Percentiles rank a stretch among this genome's conserved stretches.
phyloP scores from a whole-genome alignment of 2,329 filamentous ascomycete genomes.

The Paraphoma chrysanthemicola region DNA sequence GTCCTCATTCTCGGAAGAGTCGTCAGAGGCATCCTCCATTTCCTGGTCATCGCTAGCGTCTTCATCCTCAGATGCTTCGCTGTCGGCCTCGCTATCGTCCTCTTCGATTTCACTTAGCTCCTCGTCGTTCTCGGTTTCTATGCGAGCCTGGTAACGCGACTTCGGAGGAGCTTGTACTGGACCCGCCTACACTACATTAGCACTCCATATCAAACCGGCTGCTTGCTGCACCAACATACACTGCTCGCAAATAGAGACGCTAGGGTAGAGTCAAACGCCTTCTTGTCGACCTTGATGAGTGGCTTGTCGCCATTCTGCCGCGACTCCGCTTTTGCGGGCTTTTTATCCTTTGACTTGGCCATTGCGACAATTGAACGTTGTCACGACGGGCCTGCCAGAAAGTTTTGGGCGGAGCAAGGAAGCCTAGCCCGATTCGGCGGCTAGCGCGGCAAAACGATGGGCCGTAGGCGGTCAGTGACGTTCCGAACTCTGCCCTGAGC shows the following conservation, averaged over 20 bases:
- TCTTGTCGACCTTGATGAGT: conserved; percentile 39
- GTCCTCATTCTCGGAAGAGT: conserved; percentile 24
- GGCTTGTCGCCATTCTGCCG: conserved; percentile 18
- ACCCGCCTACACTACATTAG: conserved; percentile 38
- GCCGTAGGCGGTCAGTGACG: conserved; percentile 13
- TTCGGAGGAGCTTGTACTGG: conserved; percentile 48
- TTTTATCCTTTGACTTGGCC: conserved; percentile 43
- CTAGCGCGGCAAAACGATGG: conserved; percentile 16
- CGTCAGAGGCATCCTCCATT: conserved; percentile 35
- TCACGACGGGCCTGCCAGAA: conserved; percentile 22
- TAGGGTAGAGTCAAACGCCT: conserved; percentile 51
- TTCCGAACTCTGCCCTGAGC: neutral
- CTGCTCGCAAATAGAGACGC: conserved; percentile 57
- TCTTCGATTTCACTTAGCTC: conserved; percentile 58
- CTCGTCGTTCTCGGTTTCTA: conserved; percentile 17
- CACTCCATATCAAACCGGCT: neutral
- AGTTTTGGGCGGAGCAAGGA: conserved; percentile 39
- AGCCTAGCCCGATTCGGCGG: conserved; percentile 1
- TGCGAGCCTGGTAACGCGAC: conserved; percentile 46
- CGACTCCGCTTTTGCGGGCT: conserved; percentile 17
- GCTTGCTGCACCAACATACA: conserved; percentile 29
- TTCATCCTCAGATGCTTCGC: conserved; percentile 21
- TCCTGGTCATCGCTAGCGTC: conserved; percentile 35
- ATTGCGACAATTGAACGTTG: conserved; percentile 27
- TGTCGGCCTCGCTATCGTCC: conserved; percentile 61